These are phyloP conservation scores for Solanum chacoense DNA, from an alignment of 305 asterid genomes.

Conservation along the genomic window DNA sequence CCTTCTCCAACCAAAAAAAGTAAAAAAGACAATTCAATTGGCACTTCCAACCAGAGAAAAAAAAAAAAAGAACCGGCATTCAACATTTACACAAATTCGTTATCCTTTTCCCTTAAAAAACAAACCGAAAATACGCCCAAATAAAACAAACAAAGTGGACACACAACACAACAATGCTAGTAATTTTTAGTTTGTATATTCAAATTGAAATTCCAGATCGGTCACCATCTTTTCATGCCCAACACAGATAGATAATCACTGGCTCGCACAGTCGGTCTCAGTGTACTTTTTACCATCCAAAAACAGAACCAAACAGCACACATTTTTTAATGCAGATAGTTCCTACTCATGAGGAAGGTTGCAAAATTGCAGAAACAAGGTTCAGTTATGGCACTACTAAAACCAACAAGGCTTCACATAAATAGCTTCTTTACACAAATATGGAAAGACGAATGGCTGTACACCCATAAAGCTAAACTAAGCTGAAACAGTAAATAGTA, in stretches of 20 bases:
- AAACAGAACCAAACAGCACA: neutral
- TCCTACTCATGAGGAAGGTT: neutral
- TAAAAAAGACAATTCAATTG: neutral
- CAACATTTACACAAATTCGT: neutral
- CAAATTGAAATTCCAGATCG: neutral
- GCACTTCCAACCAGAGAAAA: neutral
- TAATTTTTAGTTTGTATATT: neutral
- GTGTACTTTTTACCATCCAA: neutral
- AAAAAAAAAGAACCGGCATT: neutral
- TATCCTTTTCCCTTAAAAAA: neutral
- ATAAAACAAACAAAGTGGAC: neutral
- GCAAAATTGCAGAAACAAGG: constrained; percentile 16
- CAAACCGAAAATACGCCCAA: neutral
- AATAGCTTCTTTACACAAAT: constrained; percentile 32
- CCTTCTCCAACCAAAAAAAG: neutral
- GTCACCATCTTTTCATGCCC: neutral
- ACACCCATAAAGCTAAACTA: constrained; percentile 22
- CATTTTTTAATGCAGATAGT: neutral
- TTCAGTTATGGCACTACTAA: constrained; percentile 11
- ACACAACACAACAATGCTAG: neutral
- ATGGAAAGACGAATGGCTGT: constrained; percentile 26
- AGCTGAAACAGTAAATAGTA: constrained; percentile 11
- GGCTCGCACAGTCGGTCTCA: neutral
- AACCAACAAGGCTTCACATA: constrained; percentile 21
- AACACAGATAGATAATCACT: neutral